Base-by-base conservation (phyloP, 202 grass and related monocot genomes). In the Thinopyrum obtusiflorum region DNA sequence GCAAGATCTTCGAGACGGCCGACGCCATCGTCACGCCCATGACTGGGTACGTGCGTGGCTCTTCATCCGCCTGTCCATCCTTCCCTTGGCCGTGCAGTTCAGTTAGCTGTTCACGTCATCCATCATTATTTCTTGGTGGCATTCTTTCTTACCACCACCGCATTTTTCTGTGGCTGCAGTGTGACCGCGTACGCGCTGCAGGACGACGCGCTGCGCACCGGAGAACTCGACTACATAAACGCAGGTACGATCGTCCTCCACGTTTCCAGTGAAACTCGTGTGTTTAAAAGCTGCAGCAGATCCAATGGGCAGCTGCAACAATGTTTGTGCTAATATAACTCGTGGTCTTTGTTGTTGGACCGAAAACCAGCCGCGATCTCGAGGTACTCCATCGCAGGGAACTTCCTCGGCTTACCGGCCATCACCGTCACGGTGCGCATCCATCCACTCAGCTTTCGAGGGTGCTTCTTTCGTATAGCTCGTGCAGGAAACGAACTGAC, bases 171-270 rank as follows among this genome's bases (percentile, higher is more conserved):
- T 68, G 28, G 33, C 10, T 82, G 72, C 78, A 98, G 97, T 79
- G 97, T 99, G 61, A 99, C 93, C 9, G 97, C 93, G 66, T 99
- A 97, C 83, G 49, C 90, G 39, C 86, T 97, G 77, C 89, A 93
- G 88, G 85, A 89, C n/a, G 93, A 99, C 46, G 93, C 97, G 36
- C 42, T 80, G 1, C 6, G 67, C 33, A 99, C 63, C 1, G 97
- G 97, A 5, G 97, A 99, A n/a, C 93, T 99, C 2, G 97, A 99
- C 84, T 99, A 99, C 93, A 99, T 97, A 36, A 99, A 99, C 77
- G 97, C 92, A 87, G 97, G 42, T 44, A 49, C 46, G 5, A 35
- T 18, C 47, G 47, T 18, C 14, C 47, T 51, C 47, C 47, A 51
- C 5, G 47, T 51, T 51, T 18, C 15, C 49, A 2, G 37, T 59